phyloP scores from a whole-genome alignment of 1,284 basidiomycete species.

The Apiotrichum siamense region DNA sequence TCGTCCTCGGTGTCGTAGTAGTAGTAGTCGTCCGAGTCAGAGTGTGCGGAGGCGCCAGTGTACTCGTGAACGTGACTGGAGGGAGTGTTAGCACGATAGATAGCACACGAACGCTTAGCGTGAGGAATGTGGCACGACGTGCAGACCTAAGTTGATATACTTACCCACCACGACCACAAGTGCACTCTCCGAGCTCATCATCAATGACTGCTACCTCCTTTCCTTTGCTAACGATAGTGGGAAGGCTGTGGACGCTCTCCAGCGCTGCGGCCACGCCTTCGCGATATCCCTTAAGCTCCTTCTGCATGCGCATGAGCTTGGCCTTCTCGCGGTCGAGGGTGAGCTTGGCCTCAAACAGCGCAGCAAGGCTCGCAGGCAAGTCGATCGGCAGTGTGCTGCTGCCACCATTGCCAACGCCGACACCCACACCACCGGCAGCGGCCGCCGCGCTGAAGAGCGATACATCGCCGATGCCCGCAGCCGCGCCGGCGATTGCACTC shows the following conservation, averaged over 20 bases:
- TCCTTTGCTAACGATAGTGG: slow-evolving; percentile 16
- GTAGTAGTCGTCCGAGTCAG: slow-evolving; percentile 32
- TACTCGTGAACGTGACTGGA: slow-evolving; percentile 19
- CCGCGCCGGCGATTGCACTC: slow-evolving; percentile 36
- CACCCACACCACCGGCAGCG: background rate
- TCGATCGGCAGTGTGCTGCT: slow-evolving; percentile 29
- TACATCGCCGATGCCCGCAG: slow-evolving; percentile 34
- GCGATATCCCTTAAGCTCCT: slow-evolving; percentile 43
- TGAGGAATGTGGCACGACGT: no score
- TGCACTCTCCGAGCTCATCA: slow-evolving; percentile 34
- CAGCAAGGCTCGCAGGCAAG: slow-evolving; percentile 40
- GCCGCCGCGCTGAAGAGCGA: slow-evolving; percentile 18
- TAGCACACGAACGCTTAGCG: no score
- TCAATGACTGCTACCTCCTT: slow-evolving; percentile 26
- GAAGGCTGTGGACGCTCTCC: background rate
- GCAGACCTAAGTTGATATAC: background rate
- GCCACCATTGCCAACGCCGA: background rate
- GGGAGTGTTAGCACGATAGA: background rate
- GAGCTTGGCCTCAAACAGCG: slow-evolving; percentile 45
- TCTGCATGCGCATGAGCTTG: slow-evolving; percentile 44
- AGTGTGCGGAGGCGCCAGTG: slow-evolving; percentile 22
- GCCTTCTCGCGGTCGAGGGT: slow-evolving; percentile 46
- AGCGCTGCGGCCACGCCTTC: slow-evolving; percentile 28
- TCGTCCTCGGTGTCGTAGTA: slow-evolving; percentile 29
- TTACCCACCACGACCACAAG: slow-evolving; percentile 34